Evolutionary conservation across 257 asterid species (phyloP).

Genomic region (Jaltomata sinuosa): DNA sequence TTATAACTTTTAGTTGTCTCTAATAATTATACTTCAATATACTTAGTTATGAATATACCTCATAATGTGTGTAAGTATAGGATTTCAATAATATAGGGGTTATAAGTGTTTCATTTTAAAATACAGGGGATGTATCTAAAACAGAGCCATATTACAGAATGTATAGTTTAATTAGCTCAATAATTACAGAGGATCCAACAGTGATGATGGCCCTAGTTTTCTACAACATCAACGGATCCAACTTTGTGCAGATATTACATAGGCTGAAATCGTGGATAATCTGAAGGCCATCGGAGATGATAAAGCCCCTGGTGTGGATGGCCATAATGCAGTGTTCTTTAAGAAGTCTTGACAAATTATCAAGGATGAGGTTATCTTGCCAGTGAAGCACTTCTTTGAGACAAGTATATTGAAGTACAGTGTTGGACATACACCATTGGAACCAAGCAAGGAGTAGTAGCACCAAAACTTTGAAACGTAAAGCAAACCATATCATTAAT

Average conservation of each 20-base stretch:
- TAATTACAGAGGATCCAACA: no score
- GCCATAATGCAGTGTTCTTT: no score
- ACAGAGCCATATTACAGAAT: neutral
- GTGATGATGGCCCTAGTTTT: no score
- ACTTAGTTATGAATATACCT: neutral
- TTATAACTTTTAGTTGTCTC: neutral
- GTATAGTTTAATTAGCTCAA: neutral
- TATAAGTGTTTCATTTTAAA: neutral
- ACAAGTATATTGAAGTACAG: no score
- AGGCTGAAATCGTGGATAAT: no score
- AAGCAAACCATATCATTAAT: neutral
- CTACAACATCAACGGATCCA: no score
- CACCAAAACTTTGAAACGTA: neutral
- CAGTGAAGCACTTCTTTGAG: no score
- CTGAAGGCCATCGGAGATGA: no score
- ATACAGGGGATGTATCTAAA: neutral
- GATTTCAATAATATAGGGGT: neutral
- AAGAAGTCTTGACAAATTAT: no score
- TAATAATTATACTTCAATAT: neutral
- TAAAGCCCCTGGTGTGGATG: no score
- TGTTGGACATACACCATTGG: neutral
- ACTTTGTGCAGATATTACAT: no score
- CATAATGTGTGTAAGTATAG: neutral
- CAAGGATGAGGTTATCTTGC: no score
- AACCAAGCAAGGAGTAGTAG: neutral